phyloP scores from a whole-genome alignment of 73 alveolate species.

The Tetrahymena malaccensis region DNA sequence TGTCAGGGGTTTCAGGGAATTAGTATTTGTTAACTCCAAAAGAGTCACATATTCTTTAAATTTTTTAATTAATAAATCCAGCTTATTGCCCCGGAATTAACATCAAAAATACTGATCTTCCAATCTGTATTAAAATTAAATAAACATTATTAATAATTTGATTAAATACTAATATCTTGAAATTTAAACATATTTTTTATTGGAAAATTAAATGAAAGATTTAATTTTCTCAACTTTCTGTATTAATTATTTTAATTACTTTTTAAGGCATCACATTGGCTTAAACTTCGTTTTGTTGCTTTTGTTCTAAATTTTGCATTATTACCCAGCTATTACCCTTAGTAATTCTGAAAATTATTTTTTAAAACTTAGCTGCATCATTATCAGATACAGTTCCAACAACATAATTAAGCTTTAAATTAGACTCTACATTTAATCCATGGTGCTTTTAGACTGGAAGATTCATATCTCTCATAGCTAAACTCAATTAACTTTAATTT shows the following conservation, averaged over 20 bases:
- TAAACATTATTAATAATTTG: neutral
- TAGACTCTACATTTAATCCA: neutral
- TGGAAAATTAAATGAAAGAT: neutral
- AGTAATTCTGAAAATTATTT: neutral
- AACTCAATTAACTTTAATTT: neutral
- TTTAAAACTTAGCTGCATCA: neutral
- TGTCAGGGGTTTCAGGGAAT: neutral
- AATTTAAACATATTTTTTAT: too few relatives aligned
- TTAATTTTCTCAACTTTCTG: too few relatives aligned
- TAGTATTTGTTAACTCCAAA: neutral
- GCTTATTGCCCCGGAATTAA: neutral
- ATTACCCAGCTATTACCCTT: neutral
- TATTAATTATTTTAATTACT: neutral
- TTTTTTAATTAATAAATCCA: neutral
- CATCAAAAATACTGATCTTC: neutral
- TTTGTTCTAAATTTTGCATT: neutral
- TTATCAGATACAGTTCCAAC: neutral
- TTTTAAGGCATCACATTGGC: neutral
- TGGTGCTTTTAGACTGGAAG: neutral
- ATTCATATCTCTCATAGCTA: neutral
- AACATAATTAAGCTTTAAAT: neutral
- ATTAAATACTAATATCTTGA: neutral
- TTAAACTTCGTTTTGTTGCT: neutral
- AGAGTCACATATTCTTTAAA: neutral
- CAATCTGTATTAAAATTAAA: neutral